Conservation (phyloP, 2,329 filamentous ascomycete species). For the Pseudovirgaria hyperparasitica region DNA sequence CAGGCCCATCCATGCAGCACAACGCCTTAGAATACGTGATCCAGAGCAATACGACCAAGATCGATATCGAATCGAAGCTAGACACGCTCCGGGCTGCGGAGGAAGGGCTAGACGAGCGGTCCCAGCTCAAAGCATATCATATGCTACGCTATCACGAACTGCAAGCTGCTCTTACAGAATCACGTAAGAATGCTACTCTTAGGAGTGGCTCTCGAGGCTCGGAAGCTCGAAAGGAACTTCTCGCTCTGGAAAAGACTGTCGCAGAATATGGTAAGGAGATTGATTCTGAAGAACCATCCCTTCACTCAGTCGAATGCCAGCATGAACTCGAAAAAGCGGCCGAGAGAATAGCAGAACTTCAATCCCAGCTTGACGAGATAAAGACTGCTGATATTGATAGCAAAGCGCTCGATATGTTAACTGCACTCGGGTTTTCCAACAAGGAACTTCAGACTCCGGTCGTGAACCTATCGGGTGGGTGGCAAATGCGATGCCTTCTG, state of each 20-base stretch:
- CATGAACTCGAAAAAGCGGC: constrained; percentile 57
- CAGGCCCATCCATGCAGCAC: too few species aligned
- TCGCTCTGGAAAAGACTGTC: constrained; percentile 54
- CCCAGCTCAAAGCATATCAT: constrained; percentile 47
- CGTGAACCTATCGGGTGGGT: constrained; percentile 56
- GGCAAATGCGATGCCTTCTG: constrained; percentile 30
- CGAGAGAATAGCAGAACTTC: constrained; percentile 56
- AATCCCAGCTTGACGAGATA: constrained; percentile 56
- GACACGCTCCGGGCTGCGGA: constrained; percentile 49
- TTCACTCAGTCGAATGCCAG: constrained; percentile 35
- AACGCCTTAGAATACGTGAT: too few species aligned
- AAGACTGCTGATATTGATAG: constrained; percentile 17
- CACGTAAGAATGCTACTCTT: constrained; percentile 60
- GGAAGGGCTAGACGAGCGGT: too few species aligned
- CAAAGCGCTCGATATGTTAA: constrained; percentile 35
- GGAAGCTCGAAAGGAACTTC: constrained; percentile 62
- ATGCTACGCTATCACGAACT: constrained; percentile 50
- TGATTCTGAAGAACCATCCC: too few species aligned
- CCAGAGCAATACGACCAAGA: too few species aligned
- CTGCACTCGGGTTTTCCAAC: constrained; percentile 60
- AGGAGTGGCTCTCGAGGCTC: constrained; percentile 64
- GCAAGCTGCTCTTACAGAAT: constrained; percentile 50
- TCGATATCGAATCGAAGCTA: constrained; percentile 49
- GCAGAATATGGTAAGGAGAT: too few species aligned
- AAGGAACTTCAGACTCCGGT: constrained; percentile 46